Base-by-base conservation (phyloP, 2,329 filamentous ascomycete species). In the Pseudocercospora pini-densiflorae region DNA sequence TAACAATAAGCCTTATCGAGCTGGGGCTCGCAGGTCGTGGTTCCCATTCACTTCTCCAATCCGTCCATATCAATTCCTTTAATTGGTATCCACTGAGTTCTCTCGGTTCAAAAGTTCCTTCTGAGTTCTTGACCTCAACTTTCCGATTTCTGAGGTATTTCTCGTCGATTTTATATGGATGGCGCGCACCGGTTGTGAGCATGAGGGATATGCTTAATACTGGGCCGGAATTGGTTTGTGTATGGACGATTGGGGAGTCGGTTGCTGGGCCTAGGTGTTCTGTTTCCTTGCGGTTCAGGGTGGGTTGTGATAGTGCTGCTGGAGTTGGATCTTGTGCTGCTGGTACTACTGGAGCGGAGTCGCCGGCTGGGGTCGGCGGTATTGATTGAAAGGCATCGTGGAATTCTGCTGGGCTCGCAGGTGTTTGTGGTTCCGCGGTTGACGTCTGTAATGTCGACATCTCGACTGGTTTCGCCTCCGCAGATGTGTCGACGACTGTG, bases 41-140 rank as follows among this genome's bases (percentile, higher is more conserved):
- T 75, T 97, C 94, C 94, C 94, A 97, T 77, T 97, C 88, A 84
- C 72, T 57, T 72, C 93, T 86, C 94, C 94, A 98, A 78, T 97
- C 94, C 74, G 92, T 87, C 82, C 95, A 87, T 77, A 98, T 97
- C 76, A 97, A 83, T 81, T 97, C 93, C 80, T 97, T 97, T 71
- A 98, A 82, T 2, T 92, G 97, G 78, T 97, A 97, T 59, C 97
- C 90, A 72, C 92, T 97, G 80, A 98, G 93, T 76, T 90, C 92
- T 77, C 93, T 94, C 0, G 93, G 93, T 76, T 97, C 93, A 51
- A 78, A 78, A 68, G 80, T 84, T 33, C 88, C 89, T 65, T 84
- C 87, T 70, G 87, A 80, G 33, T 90, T 89, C 21, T 92, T 90
- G 1, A 95, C 91, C 57, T 86, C 87, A 62, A 97, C 92, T 72